Conservation (phyloP, 1,284 basidiomycete genomes). For the Xanthoconium separans region DNA sequence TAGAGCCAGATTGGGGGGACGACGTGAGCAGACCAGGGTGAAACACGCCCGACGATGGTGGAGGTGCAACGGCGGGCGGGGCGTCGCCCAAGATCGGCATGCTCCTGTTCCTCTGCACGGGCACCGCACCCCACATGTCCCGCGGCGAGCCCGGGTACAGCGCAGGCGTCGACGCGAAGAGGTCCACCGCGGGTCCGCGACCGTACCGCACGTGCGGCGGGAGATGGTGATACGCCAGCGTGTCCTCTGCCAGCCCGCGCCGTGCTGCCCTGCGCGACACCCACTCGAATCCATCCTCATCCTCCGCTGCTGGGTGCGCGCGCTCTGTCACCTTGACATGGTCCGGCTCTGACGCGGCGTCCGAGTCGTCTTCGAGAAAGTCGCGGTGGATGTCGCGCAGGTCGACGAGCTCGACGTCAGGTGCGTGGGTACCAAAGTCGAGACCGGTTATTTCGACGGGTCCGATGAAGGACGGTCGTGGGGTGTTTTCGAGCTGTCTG, state of each 20-base stretch:
- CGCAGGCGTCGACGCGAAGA: slow-evolving; percentile 56
- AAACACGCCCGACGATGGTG: slow-evolving; percentile 33
- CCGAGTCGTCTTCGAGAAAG: slow-evolving; percentile 72
- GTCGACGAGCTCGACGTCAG: slow-evolving; percentile 89
- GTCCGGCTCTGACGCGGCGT: slow-evolving; percentile 35
- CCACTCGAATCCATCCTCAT: slow-evolving; percentile 77
- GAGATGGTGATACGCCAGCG: slow-evolving; percentile 62
- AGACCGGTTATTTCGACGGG: slow-evolving; percentile 84
- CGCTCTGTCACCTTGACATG: slow-evolving; percentile 56
- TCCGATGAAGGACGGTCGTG: slow-evolving; percentile 90
- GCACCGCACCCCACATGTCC: slow-evolving; percentile 46
- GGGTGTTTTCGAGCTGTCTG: slow-evolving; percentile 65
- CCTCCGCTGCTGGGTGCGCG: slow-evolving; percentile 46
- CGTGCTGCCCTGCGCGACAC: slow-evolving; percentile 63
- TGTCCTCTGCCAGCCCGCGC: slow-evolving; percentile 49
- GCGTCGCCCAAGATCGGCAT: slow-evolving; percentile 38
- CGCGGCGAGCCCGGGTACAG: slow-evolving; percentile 40
- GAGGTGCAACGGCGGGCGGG: slow-evolving; percentile 20
- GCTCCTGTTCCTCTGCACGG: slow-evolving; percentile 30
- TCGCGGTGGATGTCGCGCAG: slow-evolving; percentile 93
- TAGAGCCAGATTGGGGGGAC: slow-evolving; percentile 30
- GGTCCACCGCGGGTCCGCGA: slow-evolving; percentile 51
- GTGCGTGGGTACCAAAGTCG: slow-evolving; percentile 82
- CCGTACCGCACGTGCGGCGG: slow-evolving; percentile 73
- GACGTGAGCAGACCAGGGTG: slow-evolving; percentile 41